phyloP scores from a whole-genome alignment of 352 stramenopile genomes.

The Blastocystis sp. region DNA sequence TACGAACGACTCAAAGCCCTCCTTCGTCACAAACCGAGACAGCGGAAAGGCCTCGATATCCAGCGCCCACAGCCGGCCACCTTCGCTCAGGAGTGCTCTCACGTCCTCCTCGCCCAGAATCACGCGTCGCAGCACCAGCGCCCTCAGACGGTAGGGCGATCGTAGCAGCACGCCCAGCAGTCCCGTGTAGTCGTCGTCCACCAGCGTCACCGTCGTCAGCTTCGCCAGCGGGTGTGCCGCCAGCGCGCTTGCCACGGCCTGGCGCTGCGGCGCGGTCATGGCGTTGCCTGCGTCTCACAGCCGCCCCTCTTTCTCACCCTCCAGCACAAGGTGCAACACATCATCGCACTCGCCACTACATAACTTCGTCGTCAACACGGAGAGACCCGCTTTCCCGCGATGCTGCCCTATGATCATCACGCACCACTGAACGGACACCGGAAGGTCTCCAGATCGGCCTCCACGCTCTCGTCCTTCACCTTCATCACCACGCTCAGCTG shows the following conservation, averaged over 20 bases:
- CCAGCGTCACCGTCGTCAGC: neutral
- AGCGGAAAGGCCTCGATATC: neutral
- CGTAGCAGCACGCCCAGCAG: neutral
- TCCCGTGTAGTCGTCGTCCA: slow-evolving; percentile 3
- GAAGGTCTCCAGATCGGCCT: slow-evolving; percentile 26
- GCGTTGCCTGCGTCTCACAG: neutral
- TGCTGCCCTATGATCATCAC: neutral
- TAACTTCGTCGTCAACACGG: neutral
- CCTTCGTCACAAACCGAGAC: neutral
- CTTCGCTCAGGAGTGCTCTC: neutral
- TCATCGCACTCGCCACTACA: neutral
- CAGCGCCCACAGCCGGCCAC: neutral
- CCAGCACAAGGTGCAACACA: neutral
- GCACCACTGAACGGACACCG: neutral
- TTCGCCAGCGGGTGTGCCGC: neutral
- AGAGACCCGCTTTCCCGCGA: neutral
- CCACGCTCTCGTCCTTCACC: neutral
- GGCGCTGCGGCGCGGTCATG: neutral
- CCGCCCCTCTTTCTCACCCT: neutral
- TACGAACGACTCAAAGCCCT: neutral
- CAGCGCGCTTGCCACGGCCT: neutral
- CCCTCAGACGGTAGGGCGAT: neutral
- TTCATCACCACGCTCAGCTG: neutral
- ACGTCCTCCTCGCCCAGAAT: slow-evolving; percentile 4
- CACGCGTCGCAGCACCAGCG: neutral